Conservation (phyloP, 176 grass and related monocot species). For the Hordeum marinum region DNA sequence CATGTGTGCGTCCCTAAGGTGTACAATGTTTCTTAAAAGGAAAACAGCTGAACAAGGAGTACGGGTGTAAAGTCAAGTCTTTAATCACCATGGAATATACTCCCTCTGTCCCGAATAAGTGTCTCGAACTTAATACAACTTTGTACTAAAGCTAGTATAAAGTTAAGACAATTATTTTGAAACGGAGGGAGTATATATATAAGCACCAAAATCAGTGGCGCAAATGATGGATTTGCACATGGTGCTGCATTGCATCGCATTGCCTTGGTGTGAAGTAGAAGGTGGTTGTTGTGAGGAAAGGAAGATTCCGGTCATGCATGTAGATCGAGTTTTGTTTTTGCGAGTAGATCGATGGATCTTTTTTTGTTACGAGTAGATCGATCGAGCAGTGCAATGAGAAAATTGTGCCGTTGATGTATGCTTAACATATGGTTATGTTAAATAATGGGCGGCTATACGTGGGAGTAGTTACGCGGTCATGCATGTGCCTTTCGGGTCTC, state of each 20-base stretch:
- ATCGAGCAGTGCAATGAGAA: background rate
- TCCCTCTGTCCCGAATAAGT: no score
- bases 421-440: background rate
- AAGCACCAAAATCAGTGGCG: background rate
- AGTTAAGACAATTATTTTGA: no score
- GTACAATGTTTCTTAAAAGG: no score
- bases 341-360: background rate
- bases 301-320: conserved; percentile 23
- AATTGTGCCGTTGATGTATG: background rate
- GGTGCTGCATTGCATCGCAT: background rate
- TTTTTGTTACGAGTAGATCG: background rate
- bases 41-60: background rate
- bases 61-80: background rate
- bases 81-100: background rate
- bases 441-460: background rate
- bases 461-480: background rate
- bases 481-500: no score
- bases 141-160: no score
- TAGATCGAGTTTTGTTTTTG: no score
- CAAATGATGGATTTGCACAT: background rate
- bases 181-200: no score
- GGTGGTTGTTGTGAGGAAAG: conserved; percentile 9
- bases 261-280: background rate
- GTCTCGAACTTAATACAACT: no score
- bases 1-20: no score